Evolutionary conservation across 2,329 filamentous ascomycete species (phyloP).

Genomic region (Botryotinia narcissicola): DNA sequence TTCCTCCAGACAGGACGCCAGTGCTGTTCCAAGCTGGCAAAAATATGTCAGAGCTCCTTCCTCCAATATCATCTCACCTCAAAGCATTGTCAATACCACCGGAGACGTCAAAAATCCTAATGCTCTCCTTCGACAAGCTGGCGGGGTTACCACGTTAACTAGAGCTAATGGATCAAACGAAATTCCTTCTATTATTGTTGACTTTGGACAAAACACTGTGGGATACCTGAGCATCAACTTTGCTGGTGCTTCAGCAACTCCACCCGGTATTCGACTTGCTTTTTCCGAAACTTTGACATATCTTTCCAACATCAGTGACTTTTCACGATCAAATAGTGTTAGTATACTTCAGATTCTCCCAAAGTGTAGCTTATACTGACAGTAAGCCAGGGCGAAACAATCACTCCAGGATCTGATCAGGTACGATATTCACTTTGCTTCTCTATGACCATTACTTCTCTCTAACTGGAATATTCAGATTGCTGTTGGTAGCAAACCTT

Average conservation of each 20-base stretch:
- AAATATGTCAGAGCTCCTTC: conserved; percentile 43
- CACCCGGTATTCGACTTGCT: conserved; percentile 45
- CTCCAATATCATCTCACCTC: conserved; percentile 38
- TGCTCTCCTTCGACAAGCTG: conserved; percentile 37
- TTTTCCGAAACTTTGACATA: conserved; percentile 51
- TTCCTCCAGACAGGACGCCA: background rate
- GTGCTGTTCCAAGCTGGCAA: conserved; percentile 37
- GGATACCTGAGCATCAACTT: conserved; percentile 47
- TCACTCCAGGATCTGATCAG: conserved; percentile 50
- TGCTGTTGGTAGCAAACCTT: conserved; percentile 44
- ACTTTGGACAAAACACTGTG: conserved; percentile 50
- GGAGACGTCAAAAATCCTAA: conserved; percentile 44
- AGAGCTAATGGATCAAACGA: conserved; percentile 23
- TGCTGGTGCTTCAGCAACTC: conserved; percentile 35
- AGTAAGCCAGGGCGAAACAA: conserved; percentile 36
- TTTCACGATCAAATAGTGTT: conserved; percentile 49
- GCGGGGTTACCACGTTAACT: conserved; percentile 38
- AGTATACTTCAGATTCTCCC: conserved; percentile 10
- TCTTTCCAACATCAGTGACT: conserved; percentile 47
- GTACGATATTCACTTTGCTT: conserved; percentile 29
- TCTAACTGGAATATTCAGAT: conserved; percentile 38
- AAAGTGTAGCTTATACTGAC: conserved; percentile 17
- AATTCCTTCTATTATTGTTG: conserved; percentile 45
- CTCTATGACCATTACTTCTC: background rate
- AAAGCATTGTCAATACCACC: conserved; percentile 37